A percentile compares a stretch with the other conserved stretches of the same genome.
These are phyloP conservation scores for Kwoniella sp. DNA, from an alignment of 768 basidiomycete genomes.

Conservation along the genomic window DNA sequence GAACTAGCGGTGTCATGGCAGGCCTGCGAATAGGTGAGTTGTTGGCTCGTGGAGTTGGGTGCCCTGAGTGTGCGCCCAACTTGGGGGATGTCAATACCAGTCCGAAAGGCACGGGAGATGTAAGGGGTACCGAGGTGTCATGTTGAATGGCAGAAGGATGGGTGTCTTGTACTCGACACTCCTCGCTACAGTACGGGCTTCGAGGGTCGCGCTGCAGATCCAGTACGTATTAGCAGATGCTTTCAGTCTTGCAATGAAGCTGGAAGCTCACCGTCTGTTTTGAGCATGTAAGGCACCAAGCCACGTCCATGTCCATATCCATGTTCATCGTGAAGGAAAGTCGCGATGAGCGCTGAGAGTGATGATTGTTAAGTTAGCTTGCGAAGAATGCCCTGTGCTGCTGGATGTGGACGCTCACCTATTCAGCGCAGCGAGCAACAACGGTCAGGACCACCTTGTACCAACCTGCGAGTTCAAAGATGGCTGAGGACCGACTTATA, in stretches of 20 bases:
- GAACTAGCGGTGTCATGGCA: conserved; percentile 21
- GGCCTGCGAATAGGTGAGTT: conserved; percentile 23
- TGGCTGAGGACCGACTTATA: neutral
- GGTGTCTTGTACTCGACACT: conserved; percentile 35
- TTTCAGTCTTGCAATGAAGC: no score
- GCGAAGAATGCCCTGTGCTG: no score
- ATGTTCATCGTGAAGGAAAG: conserved; percentile 16
- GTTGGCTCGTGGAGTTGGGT: conserved; percentile 13
- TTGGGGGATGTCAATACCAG: conserved; percentile 11
- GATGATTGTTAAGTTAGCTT: no score
- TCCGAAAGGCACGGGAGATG: conserved; percentile 17
- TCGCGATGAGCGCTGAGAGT: no score
- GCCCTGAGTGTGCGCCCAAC: conserved; percentile 8
- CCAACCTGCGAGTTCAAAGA: neutral
- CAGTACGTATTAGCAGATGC: no score
- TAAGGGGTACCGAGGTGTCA: conserved; percentile 10
- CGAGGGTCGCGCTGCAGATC: conserved; percentile 34
- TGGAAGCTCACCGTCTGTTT: conserved; percentile 39
- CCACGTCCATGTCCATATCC: conserved; percentile 47
- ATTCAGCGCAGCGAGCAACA: no score
- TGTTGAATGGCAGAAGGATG: neutral
- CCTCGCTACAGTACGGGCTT: conserved; percentile 46
- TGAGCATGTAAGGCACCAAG: conserved; percentile 49
- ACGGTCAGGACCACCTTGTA: neutral
- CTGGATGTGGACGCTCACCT: no score